Evolutionary conservation across 2,329 filamentous ascomycete genomes (phyloP), one percentile per base, ranked within the genome.

Genomic region (Monosporascus sp.): DNA sequence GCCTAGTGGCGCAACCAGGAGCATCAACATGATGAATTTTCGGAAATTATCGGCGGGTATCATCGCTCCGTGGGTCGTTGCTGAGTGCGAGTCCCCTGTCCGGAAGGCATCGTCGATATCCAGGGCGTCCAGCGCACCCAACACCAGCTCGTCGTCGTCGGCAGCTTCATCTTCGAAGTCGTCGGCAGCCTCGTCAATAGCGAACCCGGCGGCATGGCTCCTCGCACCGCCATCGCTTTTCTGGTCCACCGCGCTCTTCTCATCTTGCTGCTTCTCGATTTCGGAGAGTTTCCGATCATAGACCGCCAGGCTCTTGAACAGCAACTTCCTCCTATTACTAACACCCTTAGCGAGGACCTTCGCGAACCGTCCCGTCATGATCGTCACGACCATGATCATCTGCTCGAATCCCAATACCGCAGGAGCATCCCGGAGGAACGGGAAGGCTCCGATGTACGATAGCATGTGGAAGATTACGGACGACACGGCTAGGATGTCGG

Each of bases 1-100:
- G 47, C 79, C 77, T 5, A 90, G 70, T 0, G 87, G 86, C 1
- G 87, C 83, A 37, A 83, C 74, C 8, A 90, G 72, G 1, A 90
- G 73, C 14, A 91, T 74, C 4, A 91, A 74, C 80, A 89, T 86
- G 31, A 90, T 70, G 7, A 91, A 71, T 61, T 83, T 86, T 45
- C 84, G 79, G 52, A 90, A 82, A 63, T 90, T 90, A 64, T 90
- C 87, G 0, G 83, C 81, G 0, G 88, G 87, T 49, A 91, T 87
- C 59, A 88, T 83, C 31, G 86, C 83, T n/a, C 80, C 79, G 44
- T 82, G 78, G 1, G 82, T 78, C 3, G 77, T 76, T 0, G 76
- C 65, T 3, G 66, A 61, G 43, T 68, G 69, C 3, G 69, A 65
- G 55, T 77, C 75, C 17, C 75, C 76, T 3, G 81, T 75, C 57